Evolutionary conservation across 257 asterid genomes (phyloP).

Genomic region (Avicennia marina): DNA sequence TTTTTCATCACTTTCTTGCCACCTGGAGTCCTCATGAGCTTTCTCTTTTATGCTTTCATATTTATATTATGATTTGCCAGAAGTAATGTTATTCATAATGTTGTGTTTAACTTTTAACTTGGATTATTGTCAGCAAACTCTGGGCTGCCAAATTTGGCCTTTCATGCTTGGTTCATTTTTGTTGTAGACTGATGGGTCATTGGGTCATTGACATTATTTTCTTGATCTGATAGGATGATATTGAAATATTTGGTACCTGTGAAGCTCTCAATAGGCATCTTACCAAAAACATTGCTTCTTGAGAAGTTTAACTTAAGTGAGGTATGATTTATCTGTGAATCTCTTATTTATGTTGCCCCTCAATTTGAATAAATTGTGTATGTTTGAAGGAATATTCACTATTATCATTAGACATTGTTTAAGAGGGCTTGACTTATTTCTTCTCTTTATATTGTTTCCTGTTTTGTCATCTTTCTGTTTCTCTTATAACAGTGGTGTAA

Average conservation of each 20-base stretch:
- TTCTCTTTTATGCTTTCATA: too few species aligned
- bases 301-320: slow-evolving; percentile 72
- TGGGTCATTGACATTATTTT: slow-evolving; percentile 17
- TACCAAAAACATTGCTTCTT: slow-evolving; percentile 57
- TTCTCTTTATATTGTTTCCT: background rate
- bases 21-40: too few species aligned
- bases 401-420: slow-evolving; percentile 1
- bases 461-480: background rate
- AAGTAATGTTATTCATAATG: background rate
- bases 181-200: slow-evolving; percentile 4
- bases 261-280: slow-evolving; percentile 84
- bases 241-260: slow-evolving; percentile 90
- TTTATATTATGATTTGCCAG: background rate
- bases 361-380: too few species aligned
- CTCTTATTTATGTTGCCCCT: background rate
- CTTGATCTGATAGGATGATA: slow-evolving; percentile 64
- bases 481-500: slow-evolving; percentile 2
- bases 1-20: slow-evolving; percentile 7
- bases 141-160: background rate
- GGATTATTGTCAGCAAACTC: background rate
- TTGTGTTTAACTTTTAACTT: background rate
- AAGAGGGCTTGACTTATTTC: background rate
- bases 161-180: background rate
- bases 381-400: background rate
- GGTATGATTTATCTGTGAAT: slow-evolving; percentile 41